Evolutionary conservation across 345 rosid genomes (phyloP).

Genomic region (Gossypium australe): DNA sequence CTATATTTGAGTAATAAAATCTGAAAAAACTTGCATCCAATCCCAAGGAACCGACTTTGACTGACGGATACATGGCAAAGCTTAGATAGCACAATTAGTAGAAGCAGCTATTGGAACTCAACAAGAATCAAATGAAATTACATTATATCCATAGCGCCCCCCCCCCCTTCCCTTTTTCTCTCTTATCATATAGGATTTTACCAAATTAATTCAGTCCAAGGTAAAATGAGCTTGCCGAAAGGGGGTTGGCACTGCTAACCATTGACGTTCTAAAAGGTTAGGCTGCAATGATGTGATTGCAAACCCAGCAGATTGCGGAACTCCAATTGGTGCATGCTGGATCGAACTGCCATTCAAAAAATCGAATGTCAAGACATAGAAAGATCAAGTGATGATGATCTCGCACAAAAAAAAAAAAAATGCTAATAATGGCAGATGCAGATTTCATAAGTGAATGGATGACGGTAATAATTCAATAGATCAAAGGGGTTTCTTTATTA

Average conservation of each 20-base stretch:
- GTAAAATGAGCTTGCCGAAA: conserved; percentile 45
- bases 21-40: too few relatives aligned
- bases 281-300: conserved; percentile 58
- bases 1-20: too few relatives aligned
- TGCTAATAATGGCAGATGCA: too few relatives aligned
- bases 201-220: conserved; percentile 27
- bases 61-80: too few relatives aligned
- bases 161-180: not conserved
- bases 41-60: too few relatives aligned
- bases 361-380: not conserved
- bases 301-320: conserved; percentile 58
- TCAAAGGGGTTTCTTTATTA: too few relatives aligned
- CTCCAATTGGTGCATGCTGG: conserved; percentile 60
- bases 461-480: too few relatives aligned
- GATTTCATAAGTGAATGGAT: too few relatives aligned
- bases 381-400: too few relatives aligned
- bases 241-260: conserved; percentile 55
- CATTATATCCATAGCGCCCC: too few relatives aligned
- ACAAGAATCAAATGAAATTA: conserved; percentile 15
- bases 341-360: conserved; percentile 40
- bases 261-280: conserved; percentile 50
- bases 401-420: too few relatives aligned
- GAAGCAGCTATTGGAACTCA: conserved; percentile 6
- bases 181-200: conserved; percentile 11
- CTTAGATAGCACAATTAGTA: too few relatives aligned